phyloP scores from a whole-genome alignment of 2,329 filamentous ascomycete species.

The Trichoderma aggressivum region DNA sequence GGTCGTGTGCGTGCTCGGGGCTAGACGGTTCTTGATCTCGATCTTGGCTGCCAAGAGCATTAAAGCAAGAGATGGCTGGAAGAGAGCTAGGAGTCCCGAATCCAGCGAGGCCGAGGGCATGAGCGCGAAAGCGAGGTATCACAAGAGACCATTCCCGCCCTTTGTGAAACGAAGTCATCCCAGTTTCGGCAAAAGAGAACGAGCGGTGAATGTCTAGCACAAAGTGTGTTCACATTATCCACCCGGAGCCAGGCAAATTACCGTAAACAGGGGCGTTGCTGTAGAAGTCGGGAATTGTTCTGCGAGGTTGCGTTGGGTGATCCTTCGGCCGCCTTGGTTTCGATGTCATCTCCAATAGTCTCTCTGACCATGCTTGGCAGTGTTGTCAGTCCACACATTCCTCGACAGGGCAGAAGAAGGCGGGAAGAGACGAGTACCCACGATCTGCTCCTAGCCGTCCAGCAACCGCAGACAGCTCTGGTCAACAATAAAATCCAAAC shows the following conservation, averaged over 20 bases:
- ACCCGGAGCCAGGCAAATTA: neutral
- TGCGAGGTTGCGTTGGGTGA: neutral
- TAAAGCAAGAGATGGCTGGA: neutral
- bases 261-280: neutral
- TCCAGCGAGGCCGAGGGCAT: neutral
- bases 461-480: neutral
- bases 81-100: neutral
- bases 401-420: neutral
- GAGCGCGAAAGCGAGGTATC: conserved; percentile 16
- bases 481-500: neutral
- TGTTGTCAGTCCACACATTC: neutral
- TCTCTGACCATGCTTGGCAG: neutral
- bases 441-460: neutral
- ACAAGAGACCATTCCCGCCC: conserved; percentile 3
- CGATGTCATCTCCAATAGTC: neutral
- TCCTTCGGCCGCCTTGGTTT: neutral
- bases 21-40: neutral
- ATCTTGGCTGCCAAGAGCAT: neutral
- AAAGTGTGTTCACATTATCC: neutral
- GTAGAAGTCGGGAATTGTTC: neutral
- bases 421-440: neutral
- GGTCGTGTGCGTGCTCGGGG: neutral
- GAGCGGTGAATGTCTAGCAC: neutral
- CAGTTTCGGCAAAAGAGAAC: conserved; percentile 7
- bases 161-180: conserved; percentile 11